phyloP scores from a whole-genome alignment of 2,329 filamentous ascomycete genomes.

The Diaporthe sp. region DNA sequence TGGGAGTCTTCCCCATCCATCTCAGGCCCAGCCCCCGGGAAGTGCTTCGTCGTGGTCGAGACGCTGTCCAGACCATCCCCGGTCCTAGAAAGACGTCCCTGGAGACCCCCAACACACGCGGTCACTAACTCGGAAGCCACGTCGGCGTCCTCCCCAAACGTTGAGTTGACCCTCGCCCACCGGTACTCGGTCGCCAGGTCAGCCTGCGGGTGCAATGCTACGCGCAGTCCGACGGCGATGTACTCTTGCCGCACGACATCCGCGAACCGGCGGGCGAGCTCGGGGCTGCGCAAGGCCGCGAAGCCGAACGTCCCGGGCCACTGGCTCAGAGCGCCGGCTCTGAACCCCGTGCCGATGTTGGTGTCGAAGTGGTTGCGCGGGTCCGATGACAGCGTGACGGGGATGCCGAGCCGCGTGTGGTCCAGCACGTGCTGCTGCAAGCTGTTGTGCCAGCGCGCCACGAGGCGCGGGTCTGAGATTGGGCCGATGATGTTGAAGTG shows the following conservation, averaged over 20 bases:
- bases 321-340: slow-evolving; percentile 60
- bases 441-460: slow-evolving; percentile 57
- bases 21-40: slow-evolving; percentile 65
- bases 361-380: slow-evolving; percentile 61
- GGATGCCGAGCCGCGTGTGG: slow-evolving; percentile 62
- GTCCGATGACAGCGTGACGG: slow-evolving; percentile 62
- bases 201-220: slow-evolving; percentile 64
- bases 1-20: slow-evolving; percentile 66
- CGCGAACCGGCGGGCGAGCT: slow-evolving; percentile 61
- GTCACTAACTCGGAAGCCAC: slow-evolving; percentile 55
- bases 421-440: slow-evolving; percentile 57
- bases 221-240: slow-evolving; percentile 57
- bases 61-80: slow-evolving; percentile 59
- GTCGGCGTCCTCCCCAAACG: slow-evolving; percentile 64
- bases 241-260: slow-evolving; percentile 65
- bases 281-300: slow-evolving; percentile 61
- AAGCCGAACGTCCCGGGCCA: slow-evolving; percentile 67
- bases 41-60: slow-evolving; percentile 66
- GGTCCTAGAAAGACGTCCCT: slow-evolving; percentile 48
- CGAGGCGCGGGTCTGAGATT: slow-evolving; percentile 49
- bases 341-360: slow-evolving; percentile 58
- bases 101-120: slow-evolving; percentile 63
- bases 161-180: slow-evolving; percentile 62
- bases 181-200: slow-evolving; percentile 66
- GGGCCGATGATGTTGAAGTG: slow-evolving; percentile 43